Evolutionary conservation across 164 flowering plant genomes (phyloP), one percentile per base, ranked within the genome.

Genomic region (Saururus chinensis): DNA sequence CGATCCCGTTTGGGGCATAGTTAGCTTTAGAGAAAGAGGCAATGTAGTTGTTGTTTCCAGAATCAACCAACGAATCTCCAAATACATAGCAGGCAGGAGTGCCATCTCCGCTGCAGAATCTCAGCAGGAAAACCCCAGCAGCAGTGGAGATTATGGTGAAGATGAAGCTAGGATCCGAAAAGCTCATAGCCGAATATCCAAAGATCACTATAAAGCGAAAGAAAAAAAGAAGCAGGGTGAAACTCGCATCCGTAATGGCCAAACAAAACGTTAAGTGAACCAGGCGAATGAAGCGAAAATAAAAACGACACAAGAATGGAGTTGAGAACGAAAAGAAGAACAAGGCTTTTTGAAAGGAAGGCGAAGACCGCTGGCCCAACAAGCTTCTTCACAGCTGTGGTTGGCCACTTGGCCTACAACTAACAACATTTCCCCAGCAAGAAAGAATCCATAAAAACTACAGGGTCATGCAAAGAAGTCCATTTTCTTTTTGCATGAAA

Each of bases 1-100:
- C 96, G 49, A 88, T 84, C 55, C 96, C 96, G 65, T 86, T 80
- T 0, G 96, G 92, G 1, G 35, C 21, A 35, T 61, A 77, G 66
- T 90, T 74, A 9, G 97, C 92, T 66, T 74, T 82, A 7, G 95
- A 80, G 23, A 90, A 72, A 21, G 92, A 66, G 7, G 59, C 51
- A 54, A 88, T 77, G 75, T 84, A 90, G 76, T 90, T 83, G 66
- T 90, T 90, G 76, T 90, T 90, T 55, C 97, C 95, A 0, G 52
- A 81, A 61, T 90, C 97, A 61, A 86, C 87, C 67, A 88, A 62
- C 0, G 97, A 90, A 71, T 90, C 95, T 11, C 97, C 97, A 49
- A 90, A 85, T 0, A 87, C 73, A 70, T 82, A 90, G 56, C 64
- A 73, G 9, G 89, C 83, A n/a, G 87, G 80, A 60, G 69, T 13